phyloP scores from a whole-genome alignment of 768 basidiomycete genomes.

The Lactifluus hygrophoroides region DNA sequence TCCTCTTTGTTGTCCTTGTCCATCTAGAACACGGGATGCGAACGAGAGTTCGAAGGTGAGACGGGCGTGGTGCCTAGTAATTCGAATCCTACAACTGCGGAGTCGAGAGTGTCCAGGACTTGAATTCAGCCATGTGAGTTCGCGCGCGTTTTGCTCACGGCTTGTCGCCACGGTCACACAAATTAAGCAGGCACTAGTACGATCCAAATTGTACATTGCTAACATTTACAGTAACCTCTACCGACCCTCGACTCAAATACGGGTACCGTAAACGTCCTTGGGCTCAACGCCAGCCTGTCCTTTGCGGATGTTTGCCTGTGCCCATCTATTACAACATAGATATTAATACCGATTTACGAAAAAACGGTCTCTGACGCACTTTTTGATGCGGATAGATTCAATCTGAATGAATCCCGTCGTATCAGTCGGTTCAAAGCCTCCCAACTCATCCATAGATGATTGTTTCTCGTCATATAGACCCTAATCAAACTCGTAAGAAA shows the following conservation, averaged over 20 bases:
- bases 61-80: neutral
- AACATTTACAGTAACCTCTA: neutral
- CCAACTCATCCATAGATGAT: constrained; percentile 98
- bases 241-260: constrained; percentile 30
- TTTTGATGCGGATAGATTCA: constrained; percentile 96
- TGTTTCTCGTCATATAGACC: constrained; percentile 93
- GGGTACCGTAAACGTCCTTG: constrained; percentile 71
- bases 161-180: neutral
- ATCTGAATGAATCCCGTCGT: constrained; percentile 96
- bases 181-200: too few species aligned
- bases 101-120: too few species aligned
- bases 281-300: constrained; percentile 72
- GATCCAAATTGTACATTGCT: neutral
- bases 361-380: constrained; percentile 42
- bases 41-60: neutral
- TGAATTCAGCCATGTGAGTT: too few species aligned
- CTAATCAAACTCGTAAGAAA: constrained; percentile 28
- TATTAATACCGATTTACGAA: constrained; percentile 8
- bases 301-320: constrained; percentile 76
- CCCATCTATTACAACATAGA: constrained; percentile 49
- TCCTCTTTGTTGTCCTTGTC: constrained; percentile 70
- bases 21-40: constrained; percentile 27
- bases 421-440: constrained; percentile 94
- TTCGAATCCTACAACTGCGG: neutral
- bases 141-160: too few species aligned